Evolutionary conservation across 1,139 yeast genomes (phyloP), one percentile per base, ranked within the genome.

Genomic region (Blastobotrys illinoisensis): DNA sequence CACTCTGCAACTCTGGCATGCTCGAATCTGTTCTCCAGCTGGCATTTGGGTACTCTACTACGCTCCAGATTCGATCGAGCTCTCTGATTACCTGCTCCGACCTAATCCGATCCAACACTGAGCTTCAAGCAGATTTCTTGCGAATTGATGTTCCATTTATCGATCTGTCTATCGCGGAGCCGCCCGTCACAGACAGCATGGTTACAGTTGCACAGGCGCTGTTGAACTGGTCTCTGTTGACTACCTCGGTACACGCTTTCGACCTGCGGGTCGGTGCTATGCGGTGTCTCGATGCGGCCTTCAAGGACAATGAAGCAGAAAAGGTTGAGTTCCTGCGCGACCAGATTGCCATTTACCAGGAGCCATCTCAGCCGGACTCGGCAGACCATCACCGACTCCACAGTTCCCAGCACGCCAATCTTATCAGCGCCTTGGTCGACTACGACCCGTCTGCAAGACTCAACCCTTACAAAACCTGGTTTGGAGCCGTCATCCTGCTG

Each of bases 391-490:
- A n/a, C 21, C 36, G 13, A 21, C 14, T 50, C 48, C 40, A 54
- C 46, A 9, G 48, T 51, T 54, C 19, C 58, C 49, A 43, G 54
- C 62, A 3, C 13, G 69, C 67, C 19, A 88, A 88, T 65, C 69
- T 93, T 1, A 82, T 93, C 54, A 74, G 82, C 19, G 80, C 86
- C 0, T 71, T 93, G 6, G 79, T 89, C 65, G 95, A 86, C 60
- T 89, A 87, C 64, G 95, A 90, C 62, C 80, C 88, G 1, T 90
- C 86, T 18, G 72, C 80, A 49, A 81, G 84, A 56, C 71, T 90
- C 47, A 91, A 95, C 62, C 97, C 99, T 0, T 93, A 89, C 67
- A 82, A 85, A 64, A 73, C 83, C 0, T 95, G 97, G 95, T 91
- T 93, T 72, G 84, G 97, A 0, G 76, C 88, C 1, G 79, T 83